These are phyloP conservation scores for Pythium sp. DNA, from an alignment of 352 stramenopile genomes.

Conservation along the genomic window DNA sequence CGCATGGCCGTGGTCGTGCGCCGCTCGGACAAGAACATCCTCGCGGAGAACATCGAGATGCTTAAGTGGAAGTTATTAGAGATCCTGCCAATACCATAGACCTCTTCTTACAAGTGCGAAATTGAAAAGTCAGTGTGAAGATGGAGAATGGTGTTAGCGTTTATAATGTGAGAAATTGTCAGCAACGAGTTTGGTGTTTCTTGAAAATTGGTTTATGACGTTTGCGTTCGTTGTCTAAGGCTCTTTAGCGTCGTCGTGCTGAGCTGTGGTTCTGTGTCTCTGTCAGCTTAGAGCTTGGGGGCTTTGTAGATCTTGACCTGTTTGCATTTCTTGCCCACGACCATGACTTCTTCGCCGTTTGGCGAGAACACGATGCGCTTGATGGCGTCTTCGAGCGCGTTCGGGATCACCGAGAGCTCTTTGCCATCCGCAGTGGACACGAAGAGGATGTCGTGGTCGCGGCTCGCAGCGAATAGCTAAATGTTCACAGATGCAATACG, in stretches of 20 bases:
- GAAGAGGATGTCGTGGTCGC: constrained; percentile 58
- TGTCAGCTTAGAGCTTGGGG: constrained; percentile 25
- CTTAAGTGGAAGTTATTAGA: constrained; percentile 70
- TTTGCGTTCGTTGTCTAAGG: not conserved
- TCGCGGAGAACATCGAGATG: constrained; percentile 62
- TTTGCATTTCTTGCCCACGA: constrained; percentile 62
- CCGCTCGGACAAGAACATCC: constrained; percentile 59
- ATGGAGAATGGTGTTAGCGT: not conserved
- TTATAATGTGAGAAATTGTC: not conserved
- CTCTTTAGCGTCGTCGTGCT: not conserved
- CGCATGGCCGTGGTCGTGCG: constrained; percentile 55
- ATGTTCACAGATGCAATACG: not conserved
- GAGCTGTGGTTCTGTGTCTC: constrained; percentile 2
- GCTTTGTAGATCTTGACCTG: constrained; percentile 70
- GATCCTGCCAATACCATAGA: constrained; percentile 35
- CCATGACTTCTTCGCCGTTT: constrained; percentile 59
- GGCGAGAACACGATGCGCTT: constrained; percentile 65
- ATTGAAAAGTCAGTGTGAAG: not conserved
- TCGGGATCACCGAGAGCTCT: constrained; percentile 46
- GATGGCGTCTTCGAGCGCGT: constrained; percentile 62
- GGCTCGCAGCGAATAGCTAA: constrained; percentile 56
- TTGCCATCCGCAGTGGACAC: constrained; percentile 45
- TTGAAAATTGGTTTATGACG: not conserved
- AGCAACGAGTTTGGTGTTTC: constrained; percentile 15
- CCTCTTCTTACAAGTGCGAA: constrained; percentile 9